phyloP scores from a whole-genome alignment of 768 basidiomycete genomes.

The Pisolithus marmoratus region DNA sequence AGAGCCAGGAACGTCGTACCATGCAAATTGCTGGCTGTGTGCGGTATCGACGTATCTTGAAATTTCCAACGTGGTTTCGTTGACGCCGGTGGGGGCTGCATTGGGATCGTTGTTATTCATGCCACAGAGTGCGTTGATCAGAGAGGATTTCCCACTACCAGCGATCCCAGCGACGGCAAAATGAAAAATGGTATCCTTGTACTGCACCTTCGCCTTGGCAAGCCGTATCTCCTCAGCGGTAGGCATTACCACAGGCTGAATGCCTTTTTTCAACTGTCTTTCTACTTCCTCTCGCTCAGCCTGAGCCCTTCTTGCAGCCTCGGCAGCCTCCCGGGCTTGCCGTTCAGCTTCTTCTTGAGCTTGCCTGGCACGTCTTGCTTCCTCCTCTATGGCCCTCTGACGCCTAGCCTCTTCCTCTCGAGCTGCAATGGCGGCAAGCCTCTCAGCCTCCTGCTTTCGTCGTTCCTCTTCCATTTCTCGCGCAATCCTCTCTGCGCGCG shows the following conservation, averaged over 20 bases:
- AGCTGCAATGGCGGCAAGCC: constrained; percentile 4
- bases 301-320: not conserved
- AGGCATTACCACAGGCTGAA: constrained; percentile 22
- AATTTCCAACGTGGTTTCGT: constrained; percentile 24
- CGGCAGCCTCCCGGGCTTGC: not conserved
- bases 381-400: constrained; percentile 7
- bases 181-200: constrained; percentile 23
- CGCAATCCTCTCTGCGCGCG: not conserved
- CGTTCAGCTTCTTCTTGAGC: not conserved
- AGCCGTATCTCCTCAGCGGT: constrained; percentile 13
- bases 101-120: constrained; percentile 12
- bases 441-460: constrained; percentile 11
- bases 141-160: constrained; percentile 22
- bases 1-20: constrained; percentile 34
- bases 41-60: constrained; percentile 21
- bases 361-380: not conserved
- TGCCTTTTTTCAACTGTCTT: constrained; percentile 15
- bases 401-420: constrained; percentile 9
- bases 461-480: constrained; percentile 7
- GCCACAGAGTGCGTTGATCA: constrained; percentile 29
- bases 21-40: constrained; percentile 17
- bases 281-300: constrained; percentile 14
- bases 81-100: constrained; percentile 25
- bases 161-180: constrained; percentile 30
- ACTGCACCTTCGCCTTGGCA: constrained; percentile 13